Percentiles rank a stretch among this genome's conserved stretches.
These are phyloP conservation scores for Acacia concinna DNA, from an alignment of 331 rosid species.

Conservation along the genomic window DNA sequence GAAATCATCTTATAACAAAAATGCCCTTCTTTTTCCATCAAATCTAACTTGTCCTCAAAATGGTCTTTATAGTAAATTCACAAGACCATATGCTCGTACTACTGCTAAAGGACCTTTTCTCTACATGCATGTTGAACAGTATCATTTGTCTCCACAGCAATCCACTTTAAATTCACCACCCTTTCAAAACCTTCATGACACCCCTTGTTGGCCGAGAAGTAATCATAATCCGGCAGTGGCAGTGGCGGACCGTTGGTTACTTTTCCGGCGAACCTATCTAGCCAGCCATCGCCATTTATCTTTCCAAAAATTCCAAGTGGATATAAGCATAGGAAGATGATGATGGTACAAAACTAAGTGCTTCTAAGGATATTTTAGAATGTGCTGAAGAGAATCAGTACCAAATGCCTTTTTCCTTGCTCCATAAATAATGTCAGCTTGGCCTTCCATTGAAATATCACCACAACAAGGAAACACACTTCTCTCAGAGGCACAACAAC, in stretches of 20 bases:
- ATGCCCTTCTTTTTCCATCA: conserved; percentile 31
- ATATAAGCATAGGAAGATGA: conserved; percentile 61
- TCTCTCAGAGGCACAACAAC: background rate
- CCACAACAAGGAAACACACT: conserved; percentile 24
- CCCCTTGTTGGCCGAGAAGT: conserved; percentile 50
- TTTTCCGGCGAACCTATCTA: conserved; percentile 50
- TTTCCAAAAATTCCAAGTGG: conserved; percentile 59
- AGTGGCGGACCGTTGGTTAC: conserved; percentile 23
- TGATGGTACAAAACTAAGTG: background rate
- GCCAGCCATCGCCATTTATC: conserved; percentile 29
- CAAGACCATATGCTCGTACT: background rate
- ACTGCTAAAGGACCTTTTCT: conserved; percentile 16
- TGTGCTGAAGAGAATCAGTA: conserved; percentile 88
- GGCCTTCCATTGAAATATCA: conserved; percentile 64
- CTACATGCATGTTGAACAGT: conserved; percentile 30
- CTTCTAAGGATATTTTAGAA: conserved; percentile 79
- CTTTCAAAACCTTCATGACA: conserved; percentile 57
- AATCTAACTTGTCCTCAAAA: conserved; percentile 25
- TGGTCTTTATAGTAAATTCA: conserved; percentile 24
- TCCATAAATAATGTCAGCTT: conserved; percentile 62
- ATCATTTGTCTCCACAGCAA: conserved; percentile 33
- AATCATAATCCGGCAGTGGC: conserved; percentile 49
- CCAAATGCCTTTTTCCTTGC: conserved; percentile 41
- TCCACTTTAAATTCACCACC: conserved; percentile 58
- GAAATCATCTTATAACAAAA: conserved; percentile 15